Conservation (phyloP, 2,329 filamentous ascomycete species). For the Phyllosticta citribraziliensis region DNA sequence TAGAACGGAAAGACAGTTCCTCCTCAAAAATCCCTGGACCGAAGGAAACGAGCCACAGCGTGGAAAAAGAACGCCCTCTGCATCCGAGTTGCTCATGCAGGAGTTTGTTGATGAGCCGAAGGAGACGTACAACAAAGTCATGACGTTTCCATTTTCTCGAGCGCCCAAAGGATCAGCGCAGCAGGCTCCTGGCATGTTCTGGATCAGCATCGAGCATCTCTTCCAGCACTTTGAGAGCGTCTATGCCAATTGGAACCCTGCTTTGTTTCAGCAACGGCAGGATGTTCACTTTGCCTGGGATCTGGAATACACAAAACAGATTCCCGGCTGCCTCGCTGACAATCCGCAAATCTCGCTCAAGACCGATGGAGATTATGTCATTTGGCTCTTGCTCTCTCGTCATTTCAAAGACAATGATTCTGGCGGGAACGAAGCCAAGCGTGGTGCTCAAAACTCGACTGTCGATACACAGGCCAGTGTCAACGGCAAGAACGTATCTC, state of each 20-base stretch:
- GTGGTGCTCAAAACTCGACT: not conserved
- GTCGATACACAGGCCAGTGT: not conserved
- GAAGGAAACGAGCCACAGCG: constrained; percentile 68
- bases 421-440: not conserved
- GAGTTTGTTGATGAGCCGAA: not conserved
- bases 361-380: constrained; percentile 45
- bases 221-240: constrained; percentile 90
- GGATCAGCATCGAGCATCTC: constrained; percentile 83
- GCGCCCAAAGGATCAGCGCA: constrained; percentile 14
- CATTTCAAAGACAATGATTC: constrained; percentile 61
- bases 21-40: constrained; percentile 95
- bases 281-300: constrained; percentile 89
- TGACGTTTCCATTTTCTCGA: not conserved
- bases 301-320: constrained; percentile 42
- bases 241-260: constrained; percentile 95
- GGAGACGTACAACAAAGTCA: not conserved
- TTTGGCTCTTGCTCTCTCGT: constrained; percentile 79
- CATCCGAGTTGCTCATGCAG: not conserved
- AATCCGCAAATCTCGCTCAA: constrained; percentile 52
- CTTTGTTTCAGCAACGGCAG: constrained; percentile 68
- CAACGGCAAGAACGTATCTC: not conserved
- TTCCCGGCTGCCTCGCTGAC: constrained; percentile 62
- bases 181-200: constrained; percentile 66
- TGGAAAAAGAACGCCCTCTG: not conserved
- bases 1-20: constrained; percentile 54